Evolutionary conservation across 306 rosid genomes (phyloP).

Genomic region (Lupinus albus): DNA sequence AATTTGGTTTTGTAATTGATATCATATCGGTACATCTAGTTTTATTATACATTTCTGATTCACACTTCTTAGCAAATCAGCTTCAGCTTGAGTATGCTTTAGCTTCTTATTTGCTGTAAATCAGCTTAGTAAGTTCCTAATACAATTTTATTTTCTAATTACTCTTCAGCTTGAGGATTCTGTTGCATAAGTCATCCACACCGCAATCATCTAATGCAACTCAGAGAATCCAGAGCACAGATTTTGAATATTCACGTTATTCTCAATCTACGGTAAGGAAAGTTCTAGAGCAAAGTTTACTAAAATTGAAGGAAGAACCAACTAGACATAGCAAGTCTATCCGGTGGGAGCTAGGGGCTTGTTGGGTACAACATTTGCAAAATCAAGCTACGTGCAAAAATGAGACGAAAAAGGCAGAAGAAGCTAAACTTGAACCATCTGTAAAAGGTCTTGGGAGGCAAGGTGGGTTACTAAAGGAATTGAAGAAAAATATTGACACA

Average conservation of each 20-base stretch:
- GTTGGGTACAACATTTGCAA: conserved; percentile 97
- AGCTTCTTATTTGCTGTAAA: background rate
- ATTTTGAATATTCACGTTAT: conserved; percentile 53
- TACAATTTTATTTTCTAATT: conserved; percentile 32
- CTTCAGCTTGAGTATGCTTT: conserved; percentile 29
- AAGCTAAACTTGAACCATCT: conserved; percentile 73
- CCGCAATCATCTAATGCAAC: conserved; percentile 56
- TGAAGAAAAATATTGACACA: conserved; percentile 75
- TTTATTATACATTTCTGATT: background rate
- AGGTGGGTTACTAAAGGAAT: conserved; percentile 90
- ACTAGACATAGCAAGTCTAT: conserved; percentile 57
- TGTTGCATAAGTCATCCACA: conserved; percentile 70
- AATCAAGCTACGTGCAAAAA: conserved; percentile 78
- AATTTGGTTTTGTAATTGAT: conserved; percentile 10
- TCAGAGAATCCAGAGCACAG: conserved; percentile 59
- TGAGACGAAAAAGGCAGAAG: conserved; percentile 74
- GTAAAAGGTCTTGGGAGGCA: conserved; percentile 98
- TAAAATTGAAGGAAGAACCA: conserved; percentile 73
- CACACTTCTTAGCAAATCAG: conserved; percentile 10
- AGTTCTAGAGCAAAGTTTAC: conserved; percentile 74
- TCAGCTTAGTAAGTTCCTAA: conserved; percentile 41
- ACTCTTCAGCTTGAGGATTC: conserved; percentile 74
- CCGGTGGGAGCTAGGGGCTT: conserved; percentile 99
- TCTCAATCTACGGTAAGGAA: conserved; percentile 65
- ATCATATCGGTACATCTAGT: background rate